Evolutionary conservation across 768 basidiomycete genomes (phyloP), one percentile per base, ranked within the genome.

Genomic region (Jaapia argillacea): DNA sequence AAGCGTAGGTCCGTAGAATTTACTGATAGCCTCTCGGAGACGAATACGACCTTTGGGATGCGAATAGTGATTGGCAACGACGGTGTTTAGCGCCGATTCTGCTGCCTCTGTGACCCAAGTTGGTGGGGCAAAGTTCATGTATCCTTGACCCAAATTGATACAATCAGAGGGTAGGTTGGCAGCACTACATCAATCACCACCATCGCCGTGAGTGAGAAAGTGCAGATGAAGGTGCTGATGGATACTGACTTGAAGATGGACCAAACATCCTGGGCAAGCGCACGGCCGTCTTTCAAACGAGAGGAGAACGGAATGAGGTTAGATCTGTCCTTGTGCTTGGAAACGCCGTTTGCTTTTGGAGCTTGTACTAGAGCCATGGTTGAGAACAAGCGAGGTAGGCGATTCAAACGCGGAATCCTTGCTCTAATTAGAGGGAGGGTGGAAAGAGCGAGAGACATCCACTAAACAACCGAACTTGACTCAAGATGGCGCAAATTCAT

Each of bases 51-150:
- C 94, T 56, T 82, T 84, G 2, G 93, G 89, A 55, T 93, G 90
- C 20, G 88, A 86, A 61, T 93, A 93, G 58, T 93, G 91, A 62
- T 90, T 91, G 5, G 77, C 62, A 10, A 70, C 67, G 13, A 86
- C 73, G 16, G 62, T 58, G 35, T 64, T 64, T 33, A 93, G 65
- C 0, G 90, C 89, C 18, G 74, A 68, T 40, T 77, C 69, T 3
- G 86, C 89, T 1, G 83, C 85, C 16, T 81, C 68, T 33, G 69
- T 76, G 45, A 93, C 73, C 83, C 86, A 92, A 46, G 70, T 54
- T 2, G 90, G 88, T 13, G 90, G 90, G 1, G 78, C 60, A 58
- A 92, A 93, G 69, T 91, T 91, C 90, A 93, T 93, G 64, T 90
- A 93, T 3, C 62, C 62, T 51, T 79, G 94, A 3, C 94, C 94